These are phyloP conservation scores for Aspergillus sp. DNA, from an alignment of 2,329 filamentous ascomycete genomes.

Conservation along the genomic window DNA sequence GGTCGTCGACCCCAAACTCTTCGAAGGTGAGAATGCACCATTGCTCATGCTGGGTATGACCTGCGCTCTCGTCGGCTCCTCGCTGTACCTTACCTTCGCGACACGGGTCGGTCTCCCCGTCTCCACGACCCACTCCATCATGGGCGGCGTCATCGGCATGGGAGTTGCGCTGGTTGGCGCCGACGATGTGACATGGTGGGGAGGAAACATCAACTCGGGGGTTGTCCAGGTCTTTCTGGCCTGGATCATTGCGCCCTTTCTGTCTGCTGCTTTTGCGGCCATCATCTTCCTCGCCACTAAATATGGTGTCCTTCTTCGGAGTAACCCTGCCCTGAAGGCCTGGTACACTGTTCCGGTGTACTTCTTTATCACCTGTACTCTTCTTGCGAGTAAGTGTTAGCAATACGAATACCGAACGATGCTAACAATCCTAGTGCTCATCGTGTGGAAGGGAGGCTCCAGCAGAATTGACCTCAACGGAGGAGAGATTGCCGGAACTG, in stretches of 20 bases:
- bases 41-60: constrained; percentile 22
- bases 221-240: constrained; percentile 22
- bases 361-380: constrained; percentile 17
- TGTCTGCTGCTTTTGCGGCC: constrained; percentile 14
- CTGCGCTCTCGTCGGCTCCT: constrained; percentile 16
- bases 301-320: constrained; percentile 14
- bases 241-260: constrained; percentile 20
- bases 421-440: constrained; percentile 15
- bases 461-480: constrained; percentile 16
- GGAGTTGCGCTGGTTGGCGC: constrained; percentile 17
- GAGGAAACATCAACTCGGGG: constrained; percentile 20
- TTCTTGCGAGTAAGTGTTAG: constrained; percentile 15
- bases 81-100: constrained; percentile 17
- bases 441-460: constrained; percentile 21
- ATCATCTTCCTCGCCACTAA: constrained; percentile 20
- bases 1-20: constrained; percentile 14
- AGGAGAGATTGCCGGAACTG: constrained; percentile 10
- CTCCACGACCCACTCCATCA: constrained; percentile 21
- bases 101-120: constrained; percentile 19
- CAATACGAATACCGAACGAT: neutral
- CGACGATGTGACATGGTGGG: constrained; percentile 18
- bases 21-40: constrained; percentile 4
- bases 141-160: constrained; percentile 22
- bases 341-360: constrained; percentile 17
- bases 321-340: constrained; percentile 14